Evolutionary conservation across 2,329 filamentous ascomycete genomes (phyloP), one percentile per base, ranked within the genome.

Genomic region (Fusarium sp.): DNA sequence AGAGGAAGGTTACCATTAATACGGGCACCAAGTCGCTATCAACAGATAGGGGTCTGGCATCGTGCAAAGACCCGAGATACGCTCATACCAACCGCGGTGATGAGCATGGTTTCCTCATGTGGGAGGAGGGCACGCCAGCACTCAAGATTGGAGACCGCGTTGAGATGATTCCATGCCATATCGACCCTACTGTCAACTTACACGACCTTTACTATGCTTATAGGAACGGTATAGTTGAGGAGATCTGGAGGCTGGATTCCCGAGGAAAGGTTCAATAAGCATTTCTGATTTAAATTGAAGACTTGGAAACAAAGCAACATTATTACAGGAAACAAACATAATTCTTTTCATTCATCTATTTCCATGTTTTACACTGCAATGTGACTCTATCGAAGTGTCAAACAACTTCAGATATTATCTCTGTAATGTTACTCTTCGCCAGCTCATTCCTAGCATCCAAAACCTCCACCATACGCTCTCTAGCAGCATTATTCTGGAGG

Each of bases 401-500:
- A 19, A 50, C 10, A 28, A 13, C 54, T 0, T 41, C 56, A 1
- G 67, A 65, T 2, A 70, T 6, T n/a, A 70, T 70, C 31, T 70
- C 63, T 0, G 60, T 67, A 3, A 70, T 69, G 22, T 70, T 70
- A 5, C 65, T 70, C 36, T 70, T 70, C 0, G 46, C 67, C 11
- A 70, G 58, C 15, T 56, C 54, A 7, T 41, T 49, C 4, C 53
- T 63, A 10, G 67, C 67, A 45, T 70, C 57, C 6, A 70, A 35
- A 25, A 70, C 67, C 40, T 67, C 52, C 0, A 69, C 40, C 55
- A 70, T 70, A 1, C 55, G 31, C 7, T 19, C 36, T 6, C 42
- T 61, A 0, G 51, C 51, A 5, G 25, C 36, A 0, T 7, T 1
- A 7, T 57, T 47, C 12, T 7, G 13, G 6, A 24, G 12, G 6